phyloP scores from a whole-genome alignment of 1,284 basidiomycete genomes.

The Sanguinoderma infundibulare region DNA sequence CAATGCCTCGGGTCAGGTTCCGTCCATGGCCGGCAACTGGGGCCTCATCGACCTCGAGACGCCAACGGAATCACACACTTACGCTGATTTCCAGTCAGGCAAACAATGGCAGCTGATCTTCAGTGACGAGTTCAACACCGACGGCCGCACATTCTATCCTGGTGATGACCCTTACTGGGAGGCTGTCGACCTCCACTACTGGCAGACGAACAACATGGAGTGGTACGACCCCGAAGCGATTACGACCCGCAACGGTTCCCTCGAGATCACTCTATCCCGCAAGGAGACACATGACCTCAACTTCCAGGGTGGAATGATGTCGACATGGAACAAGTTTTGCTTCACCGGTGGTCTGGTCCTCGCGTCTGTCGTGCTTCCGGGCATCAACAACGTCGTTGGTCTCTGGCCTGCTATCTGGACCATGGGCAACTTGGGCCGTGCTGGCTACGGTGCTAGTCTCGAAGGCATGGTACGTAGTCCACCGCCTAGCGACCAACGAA shows the following conservation, averaged over 20 bases:
- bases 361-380: slow-evolving; percentile 81
- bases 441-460: slow-evolving; percentile 63
- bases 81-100: slow-evolving; percentile 56
- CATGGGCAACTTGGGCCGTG: slow-evolving; percentile 61
- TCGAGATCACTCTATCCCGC: slow-evolving; percentile 79
- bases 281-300: slow-evolving; percentile 75
- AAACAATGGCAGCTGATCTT: slow-evolving; percentile 72
- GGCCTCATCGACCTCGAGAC: slow-evolving; percentile 82
- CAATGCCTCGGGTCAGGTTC: slow-evolving; percentile 79
- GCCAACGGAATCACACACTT: slow-evolving; percentile 63
- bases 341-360: slow-evolving; percentile 87
- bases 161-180: slow-evolving; percentile 71
- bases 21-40: slow-evolving; percentile 66
- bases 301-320: slow-evolving; percentile 75
- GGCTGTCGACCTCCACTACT: slow-evolving; percentile 72
- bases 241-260: slow-evolving; percentile 77
- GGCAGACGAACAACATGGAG: slow-evolving; percentile 64
- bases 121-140: slow-evolving; percentile 89
- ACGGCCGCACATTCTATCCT: slow-evolving; percentile 81
- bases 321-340: slow-evolving; percentile 92
- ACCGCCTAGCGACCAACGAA: not conserved
- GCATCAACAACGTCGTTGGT: slow-evolving; percentile 58
- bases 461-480: slow-evolving; percentile 47
- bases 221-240: slow-evolving; percentile 83
- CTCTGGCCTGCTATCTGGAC: slow-evolving; percentile 62